Conservation (phyloP, 805 yeast species). For the Yarrowia porcina region DNA sequence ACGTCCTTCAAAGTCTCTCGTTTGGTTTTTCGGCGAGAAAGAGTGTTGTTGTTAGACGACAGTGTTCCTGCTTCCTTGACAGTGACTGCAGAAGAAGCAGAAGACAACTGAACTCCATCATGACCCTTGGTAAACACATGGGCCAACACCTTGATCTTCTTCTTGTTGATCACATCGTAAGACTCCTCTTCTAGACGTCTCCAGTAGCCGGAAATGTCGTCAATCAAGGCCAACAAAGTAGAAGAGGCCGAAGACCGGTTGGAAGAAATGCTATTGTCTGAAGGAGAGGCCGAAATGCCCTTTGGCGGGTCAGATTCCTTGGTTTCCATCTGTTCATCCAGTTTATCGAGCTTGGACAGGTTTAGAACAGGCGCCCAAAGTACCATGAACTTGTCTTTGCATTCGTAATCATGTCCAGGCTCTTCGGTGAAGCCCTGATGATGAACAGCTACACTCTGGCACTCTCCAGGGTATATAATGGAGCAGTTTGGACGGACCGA, state of each 20-base stretch:
- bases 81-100: neutral
- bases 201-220: slow-evolving; percentile 25
- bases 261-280: slow-evolving; percentile 5
- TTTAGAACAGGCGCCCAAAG: slow-evolving; percentile 40
- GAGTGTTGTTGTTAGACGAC: neutral
- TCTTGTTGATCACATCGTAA: slow-evolving; percentile 22
- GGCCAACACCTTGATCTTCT: slow-evolving; percentile 17
- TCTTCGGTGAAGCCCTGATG: slow-evolving; percentile 79
- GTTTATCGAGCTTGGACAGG: slow-evolving; percentile 11
- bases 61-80: neutral
- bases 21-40: neutral
- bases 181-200: slow-evolving; percentile 14
- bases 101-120: neutral
- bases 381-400: slow-evolving; percentile 89
- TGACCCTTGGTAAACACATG: slow-evolving; percentile 14
- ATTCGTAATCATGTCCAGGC: slow-evolving; percentile 67
- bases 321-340: neutral
- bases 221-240: slow-evolving; percentile 1
- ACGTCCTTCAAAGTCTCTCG: slow-evolving; percentile 13
- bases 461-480: slow-evolving; percentile 67
- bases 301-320: neutral
- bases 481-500: slow-evolving; percentile 97
- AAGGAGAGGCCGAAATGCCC: neutral
- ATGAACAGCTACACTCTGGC: slow-evolving; percentile 70
- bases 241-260: slow-evolving; percentile 22